Percentiles rank a stretch among this genome's conserved stretches.
phyloP scores from a whole-genome alignment of 441 rosid genomes.

The Eruca vesicaria region DNA sequence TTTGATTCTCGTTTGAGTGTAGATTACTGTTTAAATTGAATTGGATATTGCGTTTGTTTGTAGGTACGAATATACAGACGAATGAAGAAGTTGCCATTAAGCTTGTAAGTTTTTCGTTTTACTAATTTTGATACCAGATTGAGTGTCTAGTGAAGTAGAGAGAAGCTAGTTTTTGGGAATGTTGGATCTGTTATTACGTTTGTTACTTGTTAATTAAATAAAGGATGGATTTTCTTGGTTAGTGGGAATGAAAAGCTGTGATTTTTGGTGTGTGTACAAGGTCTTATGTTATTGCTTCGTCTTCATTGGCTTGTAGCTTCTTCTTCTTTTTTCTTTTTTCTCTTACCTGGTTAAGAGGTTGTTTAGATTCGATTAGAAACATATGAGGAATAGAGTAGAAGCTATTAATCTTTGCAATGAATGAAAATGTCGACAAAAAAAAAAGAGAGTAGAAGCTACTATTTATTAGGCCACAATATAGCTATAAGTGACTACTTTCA shows the following conservation, averaged over 20 bases:
- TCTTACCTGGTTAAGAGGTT: neutral
- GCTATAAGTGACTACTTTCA: neutral
- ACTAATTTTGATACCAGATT: neutral
- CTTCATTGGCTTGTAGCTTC: constrained; percentile 11
- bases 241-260: constrained; percentile 16
- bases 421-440: neutral
- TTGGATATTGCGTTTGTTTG: neutral
- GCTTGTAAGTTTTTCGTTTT: constrained; percentile 39
- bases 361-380: neutral
- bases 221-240: neutral
- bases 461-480: neutral
- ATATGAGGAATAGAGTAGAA: neutral
- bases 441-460: neutral
- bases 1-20: neutral
- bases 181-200: constrained; percentile 9
- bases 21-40: neutral
- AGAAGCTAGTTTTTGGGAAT: constrained; percentile 1
- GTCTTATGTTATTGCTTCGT: constrained; percentile 8
- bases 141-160: neutral
- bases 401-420: too few species aligned
- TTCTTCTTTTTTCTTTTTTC: constrained; percentile 17
- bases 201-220: neutral
- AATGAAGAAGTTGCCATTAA: constrained; percentile 57
- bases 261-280: constrained; percentile 4
- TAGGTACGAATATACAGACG: constrained; percentile 49